Conservation (phyloP, 768 basidiomycete genomes). For the Lactifluus piperatus region DNA sequence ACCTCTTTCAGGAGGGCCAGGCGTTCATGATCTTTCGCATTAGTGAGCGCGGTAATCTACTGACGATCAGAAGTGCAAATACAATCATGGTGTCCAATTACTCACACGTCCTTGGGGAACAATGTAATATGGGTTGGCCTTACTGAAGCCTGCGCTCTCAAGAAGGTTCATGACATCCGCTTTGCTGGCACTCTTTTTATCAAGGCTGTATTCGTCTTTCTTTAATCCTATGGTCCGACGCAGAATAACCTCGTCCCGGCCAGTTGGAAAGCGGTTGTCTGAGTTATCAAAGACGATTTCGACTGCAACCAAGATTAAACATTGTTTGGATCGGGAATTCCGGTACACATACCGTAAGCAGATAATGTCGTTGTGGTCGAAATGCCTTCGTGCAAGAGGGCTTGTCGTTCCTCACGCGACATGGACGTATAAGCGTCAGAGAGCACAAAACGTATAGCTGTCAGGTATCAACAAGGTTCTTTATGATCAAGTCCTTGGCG, state of each 20-base stretch:
- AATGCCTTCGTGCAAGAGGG: slow-evolving; percentile 90
- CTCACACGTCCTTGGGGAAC: slow-evolving; percentile 94
- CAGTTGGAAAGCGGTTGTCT: slow-evolving; percentile 90
- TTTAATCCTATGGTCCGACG: slow-evolving; percentile 94
- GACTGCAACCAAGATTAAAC: slow-evolving; percentile 33
- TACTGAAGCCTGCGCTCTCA: slow-evolving; percentile 95
- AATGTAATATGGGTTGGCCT: slow-evolving; percentile 98
- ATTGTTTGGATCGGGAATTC: neutral
- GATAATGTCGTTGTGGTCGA: slow-evolving; percentile 82
- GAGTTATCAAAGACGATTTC: slow-evolving; percentile 96
- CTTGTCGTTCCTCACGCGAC: slow-evolving; percentile 85
- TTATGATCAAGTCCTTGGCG: neutral
- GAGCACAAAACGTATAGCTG: slow-evolving; percentile 94
- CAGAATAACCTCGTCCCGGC: slow-evolving; percentile 76
- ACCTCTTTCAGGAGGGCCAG: slow-evolving; percentile 95
- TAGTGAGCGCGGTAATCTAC: slow-evolving; percentile 94
- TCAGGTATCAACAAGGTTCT: neutral
- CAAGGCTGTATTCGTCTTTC: slow-evolving; percentile 97
- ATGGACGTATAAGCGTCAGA: slow-evolving; percentile 97
- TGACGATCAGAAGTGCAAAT: neutral
- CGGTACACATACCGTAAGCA: slow-evolving; percentile 62
- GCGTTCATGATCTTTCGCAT: slow-evolving; percentile 93
- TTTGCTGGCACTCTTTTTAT: slow-evolving; percentile 91
- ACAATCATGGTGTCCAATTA: slow-evolving; percentile 14
- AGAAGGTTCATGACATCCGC: slow-evolving; percentile 97